Base-by-base conservation (phyloP, 768 basidiomycete species). In the Galerina sulciceps region DNA sequence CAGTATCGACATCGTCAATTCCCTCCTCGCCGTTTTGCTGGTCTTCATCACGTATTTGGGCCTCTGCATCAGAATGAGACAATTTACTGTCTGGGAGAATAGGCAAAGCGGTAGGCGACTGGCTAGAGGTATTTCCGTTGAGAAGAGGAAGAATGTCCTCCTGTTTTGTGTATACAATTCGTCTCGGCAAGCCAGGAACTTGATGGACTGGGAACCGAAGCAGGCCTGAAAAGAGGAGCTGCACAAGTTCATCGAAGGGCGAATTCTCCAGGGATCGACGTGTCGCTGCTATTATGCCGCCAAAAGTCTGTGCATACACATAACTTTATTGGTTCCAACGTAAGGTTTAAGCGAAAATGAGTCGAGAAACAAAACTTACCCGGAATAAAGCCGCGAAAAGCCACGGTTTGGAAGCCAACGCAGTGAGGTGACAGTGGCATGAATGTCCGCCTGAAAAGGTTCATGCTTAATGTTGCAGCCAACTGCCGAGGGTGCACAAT, bases 181-280 rank as follows among this genome's bases (percentile, higher is more conserved):
- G 45, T 6, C 49, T 31, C 26, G 26, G 59, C 3, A 65, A 22
- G 10, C 58, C 66, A 22, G 43, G 26, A 45, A 48, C 18, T 14
- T 52, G 38, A 18, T 13, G 5, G 20, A 59, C 17, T 1, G 64
- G 66, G 10, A 17, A 34, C 15, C 22, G 26, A 9, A 52, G 11
- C 2, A 17, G 41, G 13, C 44, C 50, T 4, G 44, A 23, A 15
- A 55, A 35, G 6, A 56, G 42, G 0, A 65, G 37, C 20, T 59
- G 51, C 2, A 67, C 53, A 57, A 67, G 63, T 40, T 62, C 62
- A 35, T 67, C 66, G 11, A 67, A 53, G 11, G 54, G 2, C 14
- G 66, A 61, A 2, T 23, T 23, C 17, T 13, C 37, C 60, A 65
- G 60, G 15, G 66, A 67, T n/a, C 56, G 57, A 3, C 57, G 54